phyloP scores from a whole-genome alignment of 1,284 basidiomycete genomes.

The Apiotrichum sp. region DNA sequence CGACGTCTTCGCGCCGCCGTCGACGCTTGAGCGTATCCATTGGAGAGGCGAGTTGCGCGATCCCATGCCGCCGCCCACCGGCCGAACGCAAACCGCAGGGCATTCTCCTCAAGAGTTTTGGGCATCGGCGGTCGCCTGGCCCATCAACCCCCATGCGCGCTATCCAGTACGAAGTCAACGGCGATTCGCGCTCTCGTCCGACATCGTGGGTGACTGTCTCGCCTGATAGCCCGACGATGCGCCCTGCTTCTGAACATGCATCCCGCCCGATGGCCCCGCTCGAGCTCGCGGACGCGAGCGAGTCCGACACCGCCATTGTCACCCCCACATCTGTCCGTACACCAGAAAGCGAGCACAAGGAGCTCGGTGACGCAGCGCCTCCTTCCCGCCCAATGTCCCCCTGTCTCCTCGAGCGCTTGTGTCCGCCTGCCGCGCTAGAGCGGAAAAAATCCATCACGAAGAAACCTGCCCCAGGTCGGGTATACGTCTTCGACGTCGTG shows the following conservation, averaged over 20 bases:
- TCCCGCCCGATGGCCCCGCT: not conserved
- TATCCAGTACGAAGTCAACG: too few relatives aligned
- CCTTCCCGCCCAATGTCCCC: too few relatives aligned
- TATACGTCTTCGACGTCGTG: constrained; percentile 2
- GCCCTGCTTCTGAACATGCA: not conserved
- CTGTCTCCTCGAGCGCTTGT: not conserved
- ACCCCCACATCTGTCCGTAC: not conserved
- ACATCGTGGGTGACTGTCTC: not conserved
- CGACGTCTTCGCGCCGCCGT: not conserved
- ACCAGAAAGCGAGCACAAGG: not conserved
- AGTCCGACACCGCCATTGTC: not conserved
- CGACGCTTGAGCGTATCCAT: too few relatives aligned
- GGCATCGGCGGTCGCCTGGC: too few relatives aligned
- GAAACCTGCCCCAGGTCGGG: not conserved
- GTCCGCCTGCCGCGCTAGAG: not conserved
- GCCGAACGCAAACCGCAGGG: too few relatives aligned
- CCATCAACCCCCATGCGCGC: too few relatives aligned
- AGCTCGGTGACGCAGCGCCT: not conserved
- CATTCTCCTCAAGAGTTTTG: too few relatives aligned
- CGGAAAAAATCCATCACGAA: not conserved
- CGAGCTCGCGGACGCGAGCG: not conserved
- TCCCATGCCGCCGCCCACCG: too few relatives aligned
- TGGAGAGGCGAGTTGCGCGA: too few relatives aligned
- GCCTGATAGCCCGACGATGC: not conserved
- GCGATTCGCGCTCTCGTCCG: not conserved